Evolutionary conservation across 768 basidiomycete species (phyloP).

Genomic region (Mycena capillaripes): DNA sequence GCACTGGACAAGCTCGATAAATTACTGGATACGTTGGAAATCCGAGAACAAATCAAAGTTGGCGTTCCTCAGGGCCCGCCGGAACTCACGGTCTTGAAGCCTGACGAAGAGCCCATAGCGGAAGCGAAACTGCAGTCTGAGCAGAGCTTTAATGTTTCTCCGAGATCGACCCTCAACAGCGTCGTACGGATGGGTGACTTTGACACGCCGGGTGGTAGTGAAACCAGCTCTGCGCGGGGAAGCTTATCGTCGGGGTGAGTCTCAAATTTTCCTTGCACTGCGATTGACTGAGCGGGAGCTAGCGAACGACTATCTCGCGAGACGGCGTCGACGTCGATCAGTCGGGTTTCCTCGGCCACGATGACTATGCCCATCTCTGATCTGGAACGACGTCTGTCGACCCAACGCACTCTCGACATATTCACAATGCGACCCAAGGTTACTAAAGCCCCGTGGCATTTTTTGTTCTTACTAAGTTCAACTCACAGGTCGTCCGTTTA

Average conservation of each 20-base stretch:
- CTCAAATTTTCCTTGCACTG: neutral
- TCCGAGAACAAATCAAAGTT: constrained; percentile 67
- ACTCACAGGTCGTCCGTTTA: constrained; percentile 81
- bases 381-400: constrained; percentile 84
- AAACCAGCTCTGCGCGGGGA: constrained; percentile 64
- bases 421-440: constrained; percentile 97
- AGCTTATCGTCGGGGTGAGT: constrained; percentile 72
- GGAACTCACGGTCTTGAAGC: constrained; percentile 46
- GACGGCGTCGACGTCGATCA: constrained; percentile 67
- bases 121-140: constrained; percentile 62
- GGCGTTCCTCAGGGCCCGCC: constrained; percentile 46
- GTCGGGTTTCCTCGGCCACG: constrained; percentile 65
- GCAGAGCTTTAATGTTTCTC: constrained; percentile 34
- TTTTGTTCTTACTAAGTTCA: constrained; percentile 12
- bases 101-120: constrained; percentile 70
- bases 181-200: constrained; percentile 35
- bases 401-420: constrained; percentile 88
- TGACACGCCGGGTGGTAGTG: constrained; percentile 57
- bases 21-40: constrained; percentile 78
- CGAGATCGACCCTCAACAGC: constrained; percentile 38
- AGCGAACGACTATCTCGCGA: constrained; percentile 76
- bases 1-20: constrained; percentile 86
- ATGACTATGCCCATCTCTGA: constrained; percentile 75
- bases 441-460: constrained; percentile 8
- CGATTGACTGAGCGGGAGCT: constrained; percentile 17